Base-by-base conservation (phyloP, 495 filamentous ascomycete genomes). In the Apodospora peruviana region DNA sequence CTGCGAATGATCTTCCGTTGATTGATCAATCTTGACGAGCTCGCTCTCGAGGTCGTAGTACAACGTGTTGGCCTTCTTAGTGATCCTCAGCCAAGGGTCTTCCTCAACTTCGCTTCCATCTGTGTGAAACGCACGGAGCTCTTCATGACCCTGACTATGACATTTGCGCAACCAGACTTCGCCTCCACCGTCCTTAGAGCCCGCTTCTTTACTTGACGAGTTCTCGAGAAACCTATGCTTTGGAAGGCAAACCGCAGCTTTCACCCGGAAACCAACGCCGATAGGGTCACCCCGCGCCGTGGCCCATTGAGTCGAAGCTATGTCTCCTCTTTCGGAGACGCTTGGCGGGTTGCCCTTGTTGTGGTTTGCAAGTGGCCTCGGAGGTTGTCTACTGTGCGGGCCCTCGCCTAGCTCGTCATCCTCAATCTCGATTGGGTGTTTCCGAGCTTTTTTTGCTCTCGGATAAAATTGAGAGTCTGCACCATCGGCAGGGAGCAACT, bases 71-170 rank as follows among this genome's bases (percentile, higher is more conserved):
- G 41, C 18, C 24, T 50, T 55, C 3, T 5, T 12, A 2, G 53
- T 49, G 18, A 64, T 56, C 14, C 45, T 54, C 12, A 64, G 56
- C 61, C 61, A 64, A 5, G 29, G 4, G 41, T 23, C 24, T 12
- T 42, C 17, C 3, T 20, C 19, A 11, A 44, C 36, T 10, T n/a
- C 25, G n/a, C 35, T 23, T 8, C 49, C 55, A 23, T 55, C 32
- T 1, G 22, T 12, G 2, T 17, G 39, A 24, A 55, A 44, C 0
- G 49, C 61, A 11, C 58, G 50, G n/a, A 64, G 43, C 23, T 59
- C 47, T 3, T 21, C 20, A 1, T 10, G 37, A 1, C 1, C 16
- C 20, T 8, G 38, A 5, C 8, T 37, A 3, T 39, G 35, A 7
- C 43, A 11, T 14, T 18, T 4, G 47, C 38, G 22, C 27, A 41